phyloP scores from a whole-genome alignment of 2,329 filamentous ascomycete species.

The Byssochlamys sp. region DNA sequence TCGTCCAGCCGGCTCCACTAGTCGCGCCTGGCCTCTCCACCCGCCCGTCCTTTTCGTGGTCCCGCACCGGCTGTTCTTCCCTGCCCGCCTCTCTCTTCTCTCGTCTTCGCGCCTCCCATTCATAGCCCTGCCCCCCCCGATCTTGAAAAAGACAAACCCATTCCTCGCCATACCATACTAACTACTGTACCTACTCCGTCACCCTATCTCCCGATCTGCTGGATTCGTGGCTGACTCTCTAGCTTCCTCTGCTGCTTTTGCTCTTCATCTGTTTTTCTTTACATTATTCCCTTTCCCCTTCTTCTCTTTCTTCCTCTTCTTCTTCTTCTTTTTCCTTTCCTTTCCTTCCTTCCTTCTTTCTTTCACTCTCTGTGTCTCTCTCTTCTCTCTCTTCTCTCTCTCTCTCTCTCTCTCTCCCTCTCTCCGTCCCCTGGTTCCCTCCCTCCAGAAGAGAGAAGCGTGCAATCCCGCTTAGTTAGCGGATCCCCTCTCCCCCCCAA shows the following conservation, averaged over 20 bases:
- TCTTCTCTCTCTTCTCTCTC: background rate
- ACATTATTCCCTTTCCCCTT: background rate
- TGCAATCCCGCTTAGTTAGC: background rate
- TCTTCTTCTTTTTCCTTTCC: background rate
- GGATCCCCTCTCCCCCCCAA: background rate
- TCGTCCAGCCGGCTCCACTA: background rate
- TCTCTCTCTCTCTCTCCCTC: background rate
- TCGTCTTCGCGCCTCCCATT: background rate
- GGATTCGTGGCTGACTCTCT: too few species aligned
- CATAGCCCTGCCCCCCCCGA: background rate
- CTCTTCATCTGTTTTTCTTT: background rate
- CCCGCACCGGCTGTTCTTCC: background rate
- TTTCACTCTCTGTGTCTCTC: background rate
- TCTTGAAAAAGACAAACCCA: background rate
- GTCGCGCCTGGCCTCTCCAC: background rate
- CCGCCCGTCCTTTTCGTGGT: background rate
- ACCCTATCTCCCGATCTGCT: background rate
- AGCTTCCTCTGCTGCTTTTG: background rate
- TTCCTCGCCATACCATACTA: background rate
- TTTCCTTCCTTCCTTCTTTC: slow-evolving; percentile 2
- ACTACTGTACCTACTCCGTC: background rate
- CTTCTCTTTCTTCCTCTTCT: background rate
- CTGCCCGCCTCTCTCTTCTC: background rate
- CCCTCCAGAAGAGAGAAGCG: background rate
- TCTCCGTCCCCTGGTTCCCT: too few species aligned